Percentiles rank a stretch among this genome's conserved stretches.
Evolutionary conservation across 1,139 yeast species (phyloP).

Genomic region (Dujonia santamariae): DNA sequence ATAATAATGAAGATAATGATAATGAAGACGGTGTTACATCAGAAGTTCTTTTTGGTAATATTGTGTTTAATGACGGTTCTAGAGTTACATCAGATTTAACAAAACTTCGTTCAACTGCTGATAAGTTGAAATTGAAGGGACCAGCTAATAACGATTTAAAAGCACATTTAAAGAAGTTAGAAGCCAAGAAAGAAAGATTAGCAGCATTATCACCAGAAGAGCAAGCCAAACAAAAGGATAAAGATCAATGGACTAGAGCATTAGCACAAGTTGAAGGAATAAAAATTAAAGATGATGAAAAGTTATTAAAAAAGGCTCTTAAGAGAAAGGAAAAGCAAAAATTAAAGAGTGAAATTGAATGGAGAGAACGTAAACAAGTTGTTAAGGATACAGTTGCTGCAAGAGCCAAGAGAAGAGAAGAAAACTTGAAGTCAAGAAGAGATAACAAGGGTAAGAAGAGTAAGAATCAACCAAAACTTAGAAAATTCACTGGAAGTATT

Average conservation of each 20-base stretch:
- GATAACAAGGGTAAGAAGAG: slow-evolving; percentile 75
- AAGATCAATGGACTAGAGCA: slow-evolving; percentile 82
- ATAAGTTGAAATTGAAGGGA: slow-evolving; percentile 63
- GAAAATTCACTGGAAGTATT: slow-evolving; percentile 60
- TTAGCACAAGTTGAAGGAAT: slow-evolving; percentile 86
- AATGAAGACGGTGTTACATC: slow-evolving; percentile 24
- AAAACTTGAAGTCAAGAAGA: slow-evolving; percentile 76
- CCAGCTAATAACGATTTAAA: slow-evolving; percentile 82
- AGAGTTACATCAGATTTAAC: slow-evolving; percentile 75
- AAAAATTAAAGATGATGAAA: slow-evolving; percentile 87
- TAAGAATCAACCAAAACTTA: slow-evolving; percentile 66
- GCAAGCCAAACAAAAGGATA: slow-evolving; percentile 58
- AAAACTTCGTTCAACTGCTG: slow-evolving; percentile 49
- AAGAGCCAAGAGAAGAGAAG: slow-evolving; percentile 82
- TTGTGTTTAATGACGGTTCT: slow-evolving; percentile 79
- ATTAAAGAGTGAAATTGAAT: slow-evolving; percentile 77
- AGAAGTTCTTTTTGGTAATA: slow-evolving; percentile 71
- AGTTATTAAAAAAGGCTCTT: slow-evolving; percentile 77
- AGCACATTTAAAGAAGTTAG: slow-evolving; percentile 77
- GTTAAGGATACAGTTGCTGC: slow-evolving; percentile 75
- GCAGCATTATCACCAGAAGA: slow-evolving; percentile 62
- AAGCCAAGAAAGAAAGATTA: slow-evolving; percentile 66
- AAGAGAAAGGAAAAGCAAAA: slow-evolving; percentile 79
- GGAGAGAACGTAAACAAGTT: slow-evolving; percentile 80
- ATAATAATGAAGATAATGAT: slow-evolving; percentile 7